Percentiles rank a stretch among this genome's conserved stretches.
Conservation (phyloP, 2,329 filamentous ascomycete genomes). For the Zasmidium cellare region DNA sequence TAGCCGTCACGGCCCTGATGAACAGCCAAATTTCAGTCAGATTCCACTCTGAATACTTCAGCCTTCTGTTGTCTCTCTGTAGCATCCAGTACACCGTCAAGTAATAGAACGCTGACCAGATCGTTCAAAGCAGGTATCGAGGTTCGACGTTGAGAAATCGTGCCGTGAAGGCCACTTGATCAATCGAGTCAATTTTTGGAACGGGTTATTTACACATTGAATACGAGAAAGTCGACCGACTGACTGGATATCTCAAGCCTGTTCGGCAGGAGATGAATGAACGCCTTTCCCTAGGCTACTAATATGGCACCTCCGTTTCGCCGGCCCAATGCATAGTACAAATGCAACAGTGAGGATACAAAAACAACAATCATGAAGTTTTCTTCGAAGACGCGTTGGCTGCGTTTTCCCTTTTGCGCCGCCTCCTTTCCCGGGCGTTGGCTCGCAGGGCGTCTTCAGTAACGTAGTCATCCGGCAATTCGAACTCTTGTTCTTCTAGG, state of each 20-base stretch:
- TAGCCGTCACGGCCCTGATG: not conserved
- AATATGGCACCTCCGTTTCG: not conserved
- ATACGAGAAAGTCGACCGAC: too few species aligned
- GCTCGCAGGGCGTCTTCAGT: constrained; percentile 52
- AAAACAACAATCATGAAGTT: not conserved
- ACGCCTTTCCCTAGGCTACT: not conserved
- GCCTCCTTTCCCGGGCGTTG: constrained; percentile 63
- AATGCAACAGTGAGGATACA: not conserved
- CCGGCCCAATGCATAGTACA: not conserved
- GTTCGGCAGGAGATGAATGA: too few species aligned
- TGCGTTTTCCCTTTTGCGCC: constrained; percentile 56
- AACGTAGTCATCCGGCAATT: constrained; percentile 65
- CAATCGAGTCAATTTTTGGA: not conserved
- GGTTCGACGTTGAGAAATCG: not conserved
- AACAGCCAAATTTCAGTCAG: not conserved
- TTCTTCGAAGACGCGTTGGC: constrained; percentile 24
- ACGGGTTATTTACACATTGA: not conserved
- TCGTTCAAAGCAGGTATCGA: not conserved
- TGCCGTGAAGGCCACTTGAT: not conserved
- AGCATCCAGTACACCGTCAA: not conserved
- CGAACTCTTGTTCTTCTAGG: constrained; percentile 68
- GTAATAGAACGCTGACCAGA: not conserved
- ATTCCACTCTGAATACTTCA: not conserved
- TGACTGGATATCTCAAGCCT: too few species aligned
- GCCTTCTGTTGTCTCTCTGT: not conserved